phyloP scores from a whole-genome alignment of 1,139 yeast genomes.

The Pichia sp. region DNA sequence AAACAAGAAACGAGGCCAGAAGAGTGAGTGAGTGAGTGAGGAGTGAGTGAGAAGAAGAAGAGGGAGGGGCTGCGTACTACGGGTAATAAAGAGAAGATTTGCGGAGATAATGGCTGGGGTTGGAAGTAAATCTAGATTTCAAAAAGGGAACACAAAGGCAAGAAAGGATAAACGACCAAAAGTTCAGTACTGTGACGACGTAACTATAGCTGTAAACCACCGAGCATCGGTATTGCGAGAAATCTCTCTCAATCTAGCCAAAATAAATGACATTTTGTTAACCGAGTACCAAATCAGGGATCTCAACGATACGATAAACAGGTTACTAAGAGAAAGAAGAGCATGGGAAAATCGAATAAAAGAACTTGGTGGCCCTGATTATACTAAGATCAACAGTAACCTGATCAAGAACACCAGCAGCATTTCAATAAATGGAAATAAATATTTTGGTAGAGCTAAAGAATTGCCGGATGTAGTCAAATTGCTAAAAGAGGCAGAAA shows the following conservation, averaged over 20 bases:
- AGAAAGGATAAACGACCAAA: slow-evolving; percentile 2
- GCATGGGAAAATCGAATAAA: slow-evolving; percentile 76
- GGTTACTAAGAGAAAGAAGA: slow-evolving; percentile 53
- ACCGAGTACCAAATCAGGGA: slow-evolving; percentile 61
- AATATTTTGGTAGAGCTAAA: slow-evolving; percentile 79
- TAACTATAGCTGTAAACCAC: slow-evolving; percentile 74
- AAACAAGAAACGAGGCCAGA: too few species aligned
- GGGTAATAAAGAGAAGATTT: too few species aligned
- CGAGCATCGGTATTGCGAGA: slow-evolving; percentile 50
- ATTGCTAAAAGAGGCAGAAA: slow-evolving; percentile 31
- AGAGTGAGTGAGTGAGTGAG: too few species aligned
- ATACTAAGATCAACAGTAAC: slow-evolving; percentile 4
- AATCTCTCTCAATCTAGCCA: slow-evolving; percentile 55
- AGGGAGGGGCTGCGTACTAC: too few species aligned
- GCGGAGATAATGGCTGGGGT: too few species aligned
- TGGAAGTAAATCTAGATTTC: too few species aligned
- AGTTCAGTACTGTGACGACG: slow-evolving; percentile 30
- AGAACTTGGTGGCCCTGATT: slow-evolving; percentile 62
- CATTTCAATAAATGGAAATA: slow-evolving; percentile 39
- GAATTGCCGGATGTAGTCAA: slow-evolving; percentile 71
- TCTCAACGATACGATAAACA: slow-evolving; percentile 68
- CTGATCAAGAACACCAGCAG: slow-evolving; percentile 6
- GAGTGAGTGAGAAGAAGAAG: too few species aligned
- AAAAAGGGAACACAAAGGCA: too few species aligned
- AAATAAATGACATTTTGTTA: slow-evolving; percentile 55